Evolutionary conservation across 2,329 filamentous ascomycete genomes (phyloP), one percentile per base, ranked within the genome.

Genomic region (Seiridium cupressi): DNA sequence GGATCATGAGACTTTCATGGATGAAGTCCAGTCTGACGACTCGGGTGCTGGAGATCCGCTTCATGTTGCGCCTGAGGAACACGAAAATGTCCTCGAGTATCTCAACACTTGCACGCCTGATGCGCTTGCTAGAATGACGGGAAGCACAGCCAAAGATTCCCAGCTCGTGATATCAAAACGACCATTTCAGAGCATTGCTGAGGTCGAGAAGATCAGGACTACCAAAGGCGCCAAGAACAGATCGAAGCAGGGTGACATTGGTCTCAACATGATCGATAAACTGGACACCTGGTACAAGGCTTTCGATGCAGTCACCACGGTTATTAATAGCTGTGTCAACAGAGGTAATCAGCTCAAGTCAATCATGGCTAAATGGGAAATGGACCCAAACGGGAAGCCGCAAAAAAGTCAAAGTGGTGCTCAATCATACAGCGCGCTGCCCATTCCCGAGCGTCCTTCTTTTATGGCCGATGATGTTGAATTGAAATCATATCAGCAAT

Each of bases 401-500:
- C 71, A 71, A 26, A 65, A 61, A 44, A 2, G 18, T 5, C 31
- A 57, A 8, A 34, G 11, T 31, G 11, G 7, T n/a, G 66, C 67
- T 10, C 75, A 72, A 55, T 72, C 73, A 47, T 44, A 74, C 9
- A 61, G 47, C 8, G 71, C 74, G 4, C 76, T 83, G 7, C 81
- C 81, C 0, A 76, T 85, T 34, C 68, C 78, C 2, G 63, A 82
- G 40, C 91, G 98, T 72, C 95, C 95, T 0, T 76, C 81, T 3
- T 84, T 89, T 57, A 95, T 99, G 91, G 84, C 86, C 36, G 82
- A 89, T 0, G 84, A 90, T 58, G 84, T 94, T 59, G 80, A 84
- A 44, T 87, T 99, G 80, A 97, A 98, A 72, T 89, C 95, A 42
- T 98, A 97, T 70, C 95, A 99, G 72, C 78, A 98, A 26, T 92